Evolutionary conservation across 768 basidiomycete species (phyloP), one percentile per base, ranked within the genome.

Genomic region (Tulasnella sp.): DNA sequence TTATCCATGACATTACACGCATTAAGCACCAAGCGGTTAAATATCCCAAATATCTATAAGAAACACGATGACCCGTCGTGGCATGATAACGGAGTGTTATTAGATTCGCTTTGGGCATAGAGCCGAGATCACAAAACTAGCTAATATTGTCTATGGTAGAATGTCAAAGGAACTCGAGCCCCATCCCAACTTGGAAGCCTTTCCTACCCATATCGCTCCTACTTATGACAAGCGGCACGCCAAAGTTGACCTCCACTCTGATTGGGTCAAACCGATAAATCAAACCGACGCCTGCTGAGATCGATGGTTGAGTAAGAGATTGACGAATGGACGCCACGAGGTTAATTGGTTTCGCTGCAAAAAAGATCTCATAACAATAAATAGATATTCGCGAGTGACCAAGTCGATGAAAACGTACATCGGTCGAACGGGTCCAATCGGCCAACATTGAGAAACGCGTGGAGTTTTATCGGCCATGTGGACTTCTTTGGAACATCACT

Each of bases 201-300:
- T 78, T 81, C 66, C 80, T 76, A 57, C 70, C 65, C 8, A 80
- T 81, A 69, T 89, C 91, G 56, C 79, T 80, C 65, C 74, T 78
- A 46, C 79, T 80, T 1, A 81, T 79, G 2, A 84, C 77, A 2
- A 96, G 73, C 4, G 92, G 92, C 34, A 94, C 75, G 5, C 91
- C 89, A 62, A 94, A 79, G 69, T 93, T 94, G 60, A 90, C 74
- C 70, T 96, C 92, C 25, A 91, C 76, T n/a, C 92, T 77, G 19
- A 90, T 76, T 3, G 88, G 85, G 61, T 89, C 85, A 63, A 92
- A 83, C 34, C 81, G 76, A 67, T 92, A 93, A 30, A 93, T 78
- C 15, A 96, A 71, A 2, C 92, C 92, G 11, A 92, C 65, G 5
- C 92, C 92, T 0, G 79, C 87, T 2, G 87, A 86, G 49, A 93